These are phyloP conservation scores for Davidsoniella virescens DNA, from an alignment of 2,329 filamentous ascomycete genomes.

Conservation along the genomic window DNA sequence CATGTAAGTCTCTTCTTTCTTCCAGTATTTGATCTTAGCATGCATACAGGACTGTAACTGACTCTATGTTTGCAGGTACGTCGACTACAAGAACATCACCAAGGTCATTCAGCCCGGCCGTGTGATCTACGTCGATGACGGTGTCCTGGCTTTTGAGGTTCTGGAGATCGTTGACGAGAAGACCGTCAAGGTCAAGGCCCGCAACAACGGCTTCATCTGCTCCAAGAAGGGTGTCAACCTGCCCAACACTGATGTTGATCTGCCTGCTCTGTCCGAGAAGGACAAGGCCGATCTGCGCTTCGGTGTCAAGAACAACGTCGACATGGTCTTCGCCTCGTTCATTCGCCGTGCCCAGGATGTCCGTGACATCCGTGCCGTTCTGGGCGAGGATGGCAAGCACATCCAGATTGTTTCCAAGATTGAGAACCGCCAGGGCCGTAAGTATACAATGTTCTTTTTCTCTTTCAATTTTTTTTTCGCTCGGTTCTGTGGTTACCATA, in stretches of 20 bases:
- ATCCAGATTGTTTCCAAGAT: slow-evolving; percentile 99
- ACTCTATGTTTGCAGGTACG: slow-evolving; percentile 43
- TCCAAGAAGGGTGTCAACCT: slow-evolving; percentile 99
- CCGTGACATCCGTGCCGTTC: slow-evolving; percentile 74
- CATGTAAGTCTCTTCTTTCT: slow-evolving; percentile 49
- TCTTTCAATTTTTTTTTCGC: not conserved
- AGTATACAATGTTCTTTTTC: not conserved
- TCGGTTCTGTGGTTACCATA: not conserved
- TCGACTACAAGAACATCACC: slow-evolving; percentile 99
- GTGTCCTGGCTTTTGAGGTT: slow-evolving; percentile 92
- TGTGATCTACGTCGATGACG: slow-evolving; percentile 95
- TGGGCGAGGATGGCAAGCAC: slow-evolving; percentile 81
- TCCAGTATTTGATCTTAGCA: not conserved
- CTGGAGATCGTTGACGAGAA: slow-evolving; percentile 73
- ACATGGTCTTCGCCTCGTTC: slow-evolving; percentile 98
- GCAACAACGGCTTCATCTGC: slow-evolving; percentile 98
- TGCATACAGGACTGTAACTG: not conserved
- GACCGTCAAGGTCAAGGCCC: slow-evolving; percentile 69
- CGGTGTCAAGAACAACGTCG: slow-evolving; percentile 95
- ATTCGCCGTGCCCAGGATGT: slow-evolving; percentile 93
- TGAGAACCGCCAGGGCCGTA: slow-evolving; percentile 88
- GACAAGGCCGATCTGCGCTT: slow-evolving; percentile 88
- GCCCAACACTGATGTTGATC: slow-evolving; percentile 95
- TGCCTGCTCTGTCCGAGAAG: slow-evolving; percentile 94
- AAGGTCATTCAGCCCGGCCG: slow-evolving; percentile 87